phyloP scores from a whole-genome alignment of 805 yeast species.

The Yarrowia yakushimensis region DNA sequence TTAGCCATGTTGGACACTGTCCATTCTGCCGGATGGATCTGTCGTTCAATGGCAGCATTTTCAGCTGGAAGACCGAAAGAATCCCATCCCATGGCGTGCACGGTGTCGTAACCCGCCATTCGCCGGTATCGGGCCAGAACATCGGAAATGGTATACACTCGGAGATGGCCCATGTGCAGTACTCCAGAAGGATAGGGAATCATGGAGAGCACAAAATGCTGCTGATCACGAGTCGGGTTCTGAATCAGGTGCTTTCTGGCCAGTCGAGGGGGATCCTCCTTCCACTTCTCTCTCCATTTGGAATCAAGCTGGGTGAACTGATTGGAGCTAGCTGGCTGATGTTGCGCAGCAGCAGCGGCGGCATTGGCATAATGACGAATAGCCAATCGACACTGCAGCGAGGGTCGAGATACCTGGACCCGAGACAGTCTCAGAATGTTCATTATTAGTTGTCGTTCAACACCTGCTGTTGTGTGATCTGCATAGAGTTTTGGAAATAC shows the following conservation, averaged over 20 bases:
- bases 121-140: constrained; percentile 73
- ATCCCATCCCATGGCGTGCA: constrained; percentile 99
- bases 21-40: constrained; percentile 78
- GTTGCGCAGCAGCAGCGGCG: constrained; percentile 16
- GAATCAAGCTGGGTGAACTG: constrained; percentile 31
- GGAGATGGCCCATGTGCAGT: constrained; percentile 87
- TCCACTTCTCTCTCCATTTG: constrained; percentile 38
- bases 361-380: constrained; percentile 12
- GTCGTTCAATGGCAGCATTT: constrained; percentile 90
- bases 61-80: constrained; percentile 98
- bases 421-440: constrained; percentile 14
- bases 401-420: constrained; percentile 1
- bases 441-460: not conserved
- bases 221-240: constrained; percentile 9
- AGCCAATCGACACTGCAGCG: constrained; percentile 18
- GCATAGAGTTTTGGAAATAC: constrained; percentile 7
- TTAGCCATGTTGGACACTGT: constrained; percentile 72
- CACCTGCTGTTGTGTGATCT: constrained; percentile 3
- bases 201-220: constrained; percentile 72
- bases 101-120: constrained; percentile 69
- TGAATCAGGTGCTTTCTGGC: constrained; percentile 6
- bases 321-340: not conserved
- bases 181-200: constrained; percentile 96
- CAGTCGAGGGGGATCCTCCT: constrained; percentile 26
- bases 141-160: constrained; percentile 91